Conservation (phyloP, 257 asterid species). For the Buddleja alternifolia region DNA sequence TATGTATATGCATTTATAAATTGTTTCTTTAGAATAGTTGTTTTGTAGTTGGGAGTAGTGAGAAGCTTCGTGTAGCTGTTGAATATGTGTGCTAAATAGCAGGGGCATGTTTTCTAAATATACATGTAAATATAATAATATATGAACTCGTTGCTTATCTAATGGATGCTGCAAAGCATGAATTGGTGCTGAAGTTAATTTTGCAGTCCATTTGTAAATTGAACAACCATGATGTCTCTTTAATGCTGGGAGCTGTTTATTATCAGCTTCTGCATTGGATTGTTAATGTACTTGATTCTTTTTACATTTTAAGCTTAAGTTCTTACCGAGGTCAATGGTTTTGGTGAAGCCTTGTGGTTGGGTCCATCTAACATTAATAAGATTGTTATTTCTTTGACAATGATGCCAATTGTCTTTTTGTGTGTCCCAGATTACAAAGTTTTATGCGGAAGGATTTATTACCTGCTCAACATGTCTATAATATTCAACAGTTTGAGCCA, state of each 20-base stretch:
- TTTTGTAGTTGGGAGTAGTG: neutral
- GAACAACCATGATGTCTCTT: constrained; percentile 4
- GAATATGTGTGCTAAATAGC: neutral
- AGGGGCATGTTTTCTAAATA: neutral
- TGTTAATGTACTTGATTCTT: neutral
- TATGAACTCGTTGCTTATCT: constrained; percentile 8
- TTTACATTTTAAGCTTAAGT: neutral
- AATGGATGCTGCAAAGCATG: constrained; percentile 10
- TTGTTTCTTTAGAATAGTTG: neutral
- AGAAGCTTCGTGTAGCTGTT: constrained; percentile 4
- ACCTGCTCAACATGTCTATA: neutral
- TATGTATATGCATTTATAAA: no score
- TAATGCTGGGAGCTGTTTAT: constrained; percentile 12
- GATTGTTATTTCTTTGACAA: neutral
- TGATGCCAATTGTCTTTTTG: neutral
- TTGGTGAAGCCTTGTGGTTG: neutral
- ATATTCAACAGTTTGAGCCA: neutral
- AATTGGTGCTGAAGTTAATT: constrained; percentile 13
- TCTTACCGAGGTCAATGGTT: neutral
- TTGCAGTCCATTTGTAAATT: constrained; percentile 1
- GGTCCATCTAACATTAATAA: neutral
- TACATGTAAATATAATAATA: neutral
- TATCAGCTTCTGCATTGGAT: neutral
- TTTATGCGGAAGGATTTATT: neutral
- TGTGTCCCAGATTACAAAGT: neutral